Evolutionary conservation across 176 grass and related monocot species (phyloP).

Genomic region (Rhynchospora tenuis): DNA sequence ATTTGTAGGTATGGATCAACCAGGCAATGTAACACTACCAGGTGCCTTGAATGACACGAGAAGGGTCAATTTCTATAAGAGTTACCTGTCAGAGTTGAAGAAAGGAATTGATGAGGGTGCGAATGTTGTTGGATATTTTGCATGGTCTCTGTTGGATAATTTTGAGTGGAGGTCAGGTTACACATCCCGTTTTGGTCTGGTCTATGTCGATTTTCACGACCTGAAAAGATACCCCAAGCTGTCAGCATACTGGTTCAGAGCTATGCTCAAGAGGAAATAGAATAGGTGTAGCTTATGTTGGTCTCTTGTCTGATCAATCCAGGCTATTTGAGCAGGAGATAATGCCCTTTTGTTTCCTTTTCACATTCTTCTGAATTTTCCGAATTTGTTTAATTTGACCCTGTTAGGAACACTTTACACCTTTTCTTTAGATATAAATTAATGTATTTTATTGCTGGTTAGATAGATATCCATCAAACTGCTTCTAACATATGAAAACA

Average conservation of each 20-base stretch:
- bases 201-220: slow-evolving; percentile 17
- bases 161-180: slow-evolving; percentile 22
- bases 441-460: too few species aligned
- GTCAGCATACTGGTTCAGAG: slow-evolving; percentile 20
- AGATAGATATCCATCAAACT: too few species aligned
- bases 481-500: too few species aligned
- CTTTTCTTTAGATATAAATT: too few species aligned
- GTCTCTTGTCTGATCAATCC: too few species aligned
- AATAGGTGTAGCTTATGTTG: neutral
- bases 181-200: slow-evolving; percentile 22
- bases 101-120: slow-evolving; percentile 28
- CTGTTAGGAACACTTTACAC: too few species aligned
- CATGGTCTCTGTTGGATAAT: slow-evolving; percentile 33
- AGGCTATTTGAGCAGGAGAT: too few species aligned
- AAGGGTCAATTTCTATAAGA: slow-evolving; percentile 27
- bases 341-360: too few species aligned
- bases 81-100: slow-evolving; percentile 21
- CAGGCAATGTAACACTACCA: slow-evolving; percentile 17
- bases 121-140: slow-evolving; percentile 29
- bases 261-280: slow-evolving; percentile 15
- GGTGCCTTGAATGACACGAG: slow-evolving; percentile 11
- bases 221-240: slow-evolving; percentile 18
- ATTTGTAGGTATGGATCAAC: slow-evolving; percentile 28
- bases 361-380: too few species aligned
- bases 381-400: too few species aligned